These are phyloP conservation scores for Breviolum minutum DNA, from an alignment of 73 alveolate species.

Conservation along the genomic window DNA sequence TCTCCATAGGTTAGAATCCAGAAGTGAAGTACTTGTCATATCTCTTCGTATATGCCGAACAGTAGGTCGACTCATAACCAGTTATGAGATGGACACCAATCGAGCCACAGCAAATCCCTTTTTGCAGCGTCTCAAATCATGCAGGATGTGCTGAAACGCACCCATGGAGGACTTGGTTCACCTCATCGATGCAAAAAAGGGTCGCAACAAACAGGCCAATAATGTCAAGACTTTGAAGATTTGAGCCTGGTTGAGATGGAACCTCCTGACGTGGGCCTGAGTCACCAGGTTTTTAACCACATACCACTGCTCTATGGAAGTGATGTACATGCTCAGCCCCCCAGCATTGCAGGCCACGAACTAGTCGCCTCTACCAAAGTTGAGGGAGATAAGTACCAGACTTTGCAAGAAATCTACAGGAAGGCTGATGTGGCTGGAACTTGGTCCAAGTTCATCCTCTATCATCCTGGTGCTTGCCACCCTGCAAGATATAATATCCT, in stretches of 20 bases:
- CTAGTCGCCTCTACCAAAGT: conserved; percentile 33
- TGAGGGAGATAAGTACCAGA: no score
- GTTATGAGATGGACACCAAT: no score
- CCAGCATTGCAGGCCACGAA: conserved; percentile 55
- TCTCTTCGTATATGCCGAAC: no score
- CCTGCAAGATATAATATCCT: not conserved
- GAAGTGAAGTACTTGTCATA: no score
- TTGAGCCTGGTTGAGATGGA: conserved; percentile 8
- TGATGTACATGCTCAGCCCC: not conserved
- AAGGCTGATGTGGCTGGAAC: no score
- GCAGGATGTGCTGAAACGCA: not conserved
- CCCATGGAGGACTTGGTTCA: not conserved
- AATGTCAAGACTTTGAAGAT: not conserved
- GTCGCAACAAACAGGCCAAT: not conserved
- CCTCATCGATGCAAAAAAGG: not conserved
- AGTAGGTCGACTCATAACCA: no score
- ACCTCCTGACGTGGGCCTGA: conserved; percentile 17
- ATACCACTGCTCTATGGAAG: not conserved
- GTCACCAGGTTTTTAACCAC: not conserved
- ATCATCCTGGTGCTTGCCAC: no score
- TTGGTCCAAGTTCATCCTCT: no score
- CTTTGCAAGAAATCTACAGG: no score
- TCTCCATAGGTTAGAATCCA: no score
- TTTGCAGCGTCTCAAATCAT: not conserved
- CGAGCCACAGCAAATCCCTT: no score